Evolutionary conservation across 179 eudicot species (phyloP).

Genomic region (Carnegiea gigantea): DNA sequence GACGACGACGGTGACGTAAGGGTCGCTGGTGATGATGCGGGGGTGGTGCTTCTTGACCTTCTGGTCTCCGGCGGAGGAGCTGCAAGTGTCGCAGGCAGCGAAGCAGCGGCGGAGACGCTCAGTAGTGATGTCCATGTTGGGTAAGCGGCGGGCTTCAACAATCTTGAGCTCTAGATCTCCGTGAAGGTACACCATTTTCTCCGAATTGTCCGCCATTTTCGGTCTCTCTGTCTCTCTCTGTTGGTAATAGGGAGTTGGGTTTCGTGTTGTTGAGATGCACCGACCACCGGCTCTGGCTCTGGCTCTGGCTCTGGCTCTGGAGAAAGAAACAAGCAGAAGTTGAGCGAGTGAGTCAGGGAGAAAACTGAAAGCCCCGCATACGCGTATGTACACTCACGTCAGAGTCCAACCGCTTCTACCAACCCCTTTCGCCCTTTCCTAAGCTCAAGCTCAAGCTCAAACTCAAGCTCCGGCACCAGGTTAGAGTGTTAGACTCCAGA

Average conservation of each 20-base stretch:
- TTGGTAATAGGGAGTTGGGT: neutral
- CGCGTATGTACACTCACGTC: too few species aligned
- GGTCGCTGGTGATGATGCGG: slow-evolving; percentile 83
- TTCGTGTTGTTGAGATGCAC: neutral
- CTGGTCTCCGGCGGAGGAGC: slow-evolving; percentile 15
- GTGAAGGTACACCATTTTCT: slow-evolving; percentile 47
- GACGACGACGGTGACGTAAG: slow-evolving; percentile 71
- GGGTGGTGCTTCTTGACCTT: slow-evolving; percentile 39
- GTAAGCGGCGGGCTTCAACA: slow-evolving; percentile 54
- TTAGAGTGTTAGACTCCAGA: too few species aligned
- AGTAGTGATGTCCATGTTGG: slow-evolving; percentile 71
- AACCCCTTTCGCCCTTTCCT: too few species aligned
- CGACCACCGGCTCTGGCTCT: too few species aligned
- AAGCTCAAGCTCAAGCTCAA: too few species aligned
- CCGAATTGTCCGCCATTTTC: slow-evolving; percentile 19
- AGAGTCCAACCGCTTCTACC: too few species aligned
- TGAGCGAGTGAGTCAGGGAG: neutral
- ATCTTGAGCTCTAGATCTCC: slow-evolving; percentile 68
- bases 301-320: too few species aligned
- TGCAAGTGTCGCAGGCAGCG: slow-evolving; percentile 48
- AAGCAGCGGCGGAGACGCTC: slow-evolving; percentile 68
- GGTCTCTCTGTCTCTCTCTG: neutral
- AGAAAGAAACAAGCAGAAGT: neutral
- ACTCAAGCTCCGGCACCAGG: too few species aligned
- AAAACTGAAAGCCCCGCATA: too few species aligned